Evolutionary conservation across 192 early-diverging fungal species (phyloP), one percentile per base, ranked within the genome.

Genomic region (Phlyctochytrium arcticum): DNA sequence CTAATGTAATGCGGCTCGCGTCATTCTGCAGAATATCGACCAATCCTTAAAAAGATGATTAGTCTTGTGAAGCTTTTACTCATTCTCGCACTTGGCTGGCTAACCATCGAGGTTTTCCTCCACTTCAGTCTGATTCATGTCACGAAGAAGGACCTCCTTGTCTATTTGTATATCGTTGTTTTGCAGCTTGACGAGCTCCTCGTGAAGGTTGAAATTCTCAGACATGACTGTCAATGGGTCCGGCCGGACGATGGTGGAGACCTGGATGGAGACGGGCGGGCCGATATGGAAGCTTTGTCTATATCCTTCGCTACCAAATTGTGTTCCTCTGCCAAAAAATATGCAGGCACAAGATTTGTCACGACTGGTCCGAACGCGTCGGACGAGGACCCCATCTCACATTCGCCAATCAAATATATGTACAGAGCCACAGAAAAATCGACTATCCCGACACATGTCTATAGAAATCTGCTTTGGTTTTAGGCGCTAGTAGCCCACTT

Each of bases 131-230:
- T 62, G 53, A 24, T 68, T 68, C 19, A 74, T 56, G 42, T 71
- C 69, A 15, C 73, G 61, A 48, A 81, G 68, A 26, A 65, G 48
- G 51, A 79, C 68, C 27, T 70, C 72, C 32, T 60, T 69, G 6
- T 74, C 70, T 7, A 81, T 54, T 48, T 66, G 65, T n/a, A 67
- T 44, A 36, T 76, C 77, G 59, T 73, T 71, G 44, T 87, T 79
- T 44, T 88, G 83, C 63, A 87, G 73, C 34, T 72, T 72, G 35
- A 85, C 48, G 36, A 87, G 69, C 68, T 85, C 84, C 54, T 84
- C 80, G 64, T 84, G 81, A 46, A 87, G 69, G 30, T 53, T 46
- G 60, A 77, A 82, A 12, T n/a, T 3, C 17, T 50, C 48, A 5
- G 23, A 26, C 51, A 37, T 58, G n/a, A n/a, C n/a, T n/a, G n/a